These are phyloP conservation scores for Rubia peregrina DNA, from an alignment of 305 asterid genomes.

Conservation along the genomic window DNA sequence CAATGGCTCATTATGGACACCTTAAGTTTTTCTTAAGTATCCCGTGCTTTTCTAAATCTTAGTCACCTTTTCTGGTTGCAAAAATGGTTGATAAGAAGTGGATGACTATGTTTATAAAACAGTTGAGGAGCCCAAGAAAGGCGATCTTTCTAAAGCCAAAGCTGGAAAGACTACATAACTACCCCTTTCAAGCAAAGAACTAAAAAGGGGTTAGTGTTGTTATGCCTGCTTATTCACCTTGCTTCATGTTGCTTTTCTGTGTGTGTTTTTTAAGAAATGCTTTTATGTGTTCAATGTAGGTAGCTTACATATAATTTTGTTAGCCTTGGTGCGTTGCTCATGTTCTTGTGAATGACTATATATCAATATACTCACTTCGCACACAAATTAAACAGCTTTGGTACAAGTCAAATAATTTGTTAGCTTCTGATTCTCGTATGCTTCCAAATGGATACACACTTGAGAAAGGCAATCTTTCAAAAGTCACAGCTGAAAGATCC, in stretches of 20 bases:
- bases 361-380: conserved; percentile 89
- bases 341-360: conserved; percentile 70
- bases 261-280: not conserved
- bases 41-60: conserved; percentile 4
- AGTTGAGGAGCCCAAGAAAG: too few relatives aligned
- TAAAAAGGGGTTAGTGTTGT: conserved; percentile 58
- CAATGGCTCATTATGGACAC: not conserved
- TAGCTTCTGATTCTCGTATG: conserved; percentile 40
- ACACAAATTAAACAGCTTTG: conserved; percentile 83
- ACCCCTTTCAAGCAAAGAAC: conserved; percentile 69
- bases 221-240: not conserved
- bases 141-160: conserved; percentile 79
- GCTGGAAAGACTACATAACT: conserved; percentile 81
- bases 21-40: conserved; percentile 1
- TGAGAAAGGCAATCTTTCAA: conserved; percentile 86
- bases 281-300: not conserved
- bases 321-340: conserved; percentile 74
- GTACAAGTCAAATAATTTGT: conserved; percentile 75
- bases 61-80: conserved; percentile 27
- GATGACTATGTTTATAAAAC: conserved; percentile 3
- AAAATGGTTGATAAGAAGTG: conserved; percentile 92
- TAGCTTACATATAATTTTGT: conserved; percentile 11
- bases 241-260: not conserved
- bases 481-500: conserved; percentile 84
- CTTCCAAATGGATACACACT: conserved; percentile 96